Conservation (phyloP, 1,139 yeast species). For the Blastobotrys ciferrii region DNA sequence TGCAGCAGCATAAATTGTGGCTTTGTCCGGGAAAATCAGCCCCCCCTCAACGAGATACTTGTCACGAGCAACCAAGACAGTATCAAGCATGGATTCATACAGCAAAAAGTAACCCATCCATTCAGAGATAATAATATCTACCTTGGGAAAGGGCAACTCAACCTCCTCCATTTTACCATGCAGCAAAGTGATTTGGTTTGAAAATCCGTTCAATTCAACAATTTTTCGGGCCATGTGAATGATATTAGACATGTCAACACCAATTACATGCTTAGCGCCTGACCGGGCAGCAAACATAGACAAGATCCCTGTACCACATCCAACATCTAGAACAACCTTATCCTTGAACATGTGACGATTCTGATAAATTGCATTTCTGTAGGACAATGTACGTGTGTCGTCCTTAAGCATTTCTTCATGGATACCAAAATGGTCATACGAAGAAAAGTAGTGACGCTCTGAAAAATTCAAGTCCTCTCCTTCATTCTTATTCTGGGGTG, state of each 20-base stretch:
- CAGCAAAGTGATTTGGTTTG: conserved; percentile 81
- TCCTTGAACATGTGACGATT: conserved; percentile 88
- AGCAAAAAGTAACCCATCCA: conserved; percentile 99
- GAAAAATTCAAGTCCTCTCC: conserved; percentile 36
- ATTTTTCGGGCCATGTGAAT: conserved; percentile 91
- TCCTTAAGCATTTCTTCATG: conserved; percentile 99
- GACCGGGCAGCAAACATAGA: conserved; percentile 99
- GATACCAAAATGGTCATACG: conserved; percentile 95
- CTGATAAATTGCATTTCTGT: conserved; percentile 89
- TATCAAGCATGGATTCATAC: conserved; percentile 97
- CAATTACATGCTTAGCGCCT: conserved; percentile 95
- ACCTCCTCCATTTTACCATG: conserved; percentile 97
- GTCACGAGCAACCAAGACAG: conserved; percentile 93
- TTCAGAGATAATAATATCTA: conserved; percentile 93
- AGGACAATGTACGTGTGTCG: conserved; percentile 85
- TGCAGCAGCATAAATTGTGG: conserved; percentile 86
- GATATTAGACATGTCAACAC: conserved; percentile 96
- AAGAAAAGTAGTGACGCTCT: conserved; percentile 90
- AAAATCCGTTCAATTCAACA: conserved; percentile 77
- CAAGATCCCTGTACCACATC: conserved; percentile 96
- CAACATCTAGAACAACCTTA: conserved; percentile 95
- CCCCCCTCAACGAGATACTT: conserved; percentile 84
- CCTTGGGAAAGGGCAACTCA: conserved; percentile 67
- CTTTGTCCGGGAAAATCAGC: conserved; percentile 91
- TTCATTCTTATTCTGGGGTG: conserved; percentile 4